Conservation (phyloP, 768 basidiomycete genomes). For the Tulasnella sp. region DNA sequence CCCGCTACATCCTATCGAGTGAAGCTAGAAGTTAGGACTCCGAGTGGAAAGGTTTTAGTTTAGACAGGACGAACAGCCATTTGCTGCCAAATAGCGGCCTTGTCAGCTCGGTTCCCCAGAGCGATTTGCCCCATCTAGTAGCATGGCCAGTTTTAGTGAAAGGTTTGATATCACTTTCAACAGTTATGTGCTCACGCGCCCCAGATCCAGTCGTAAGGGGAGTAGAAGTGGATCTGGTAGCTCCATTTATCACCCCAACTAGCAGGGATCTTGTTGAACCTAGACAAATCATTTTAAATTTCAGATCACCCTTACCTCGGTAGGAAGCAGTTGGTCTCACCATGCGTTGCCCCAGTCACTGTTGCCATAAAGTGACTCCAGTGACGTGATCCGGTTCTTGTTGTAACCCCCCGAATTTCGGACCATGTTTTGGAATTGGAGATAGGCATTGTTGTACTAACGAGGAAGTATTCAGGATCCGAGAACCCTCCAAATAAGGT, state of each 20-base stretch:
- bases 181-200: background rate
- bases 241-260: constrained; percentile 2
- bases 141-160: background rate
- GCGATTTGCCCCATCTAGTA: background rate
- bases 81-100: background rate
- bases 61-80: background rate
- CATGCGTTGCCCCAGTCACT: background rate
- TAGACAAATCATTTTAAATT: background rate
- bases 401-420: constrained; percentile 19
- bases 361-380: background rate
- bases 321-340: background rate
- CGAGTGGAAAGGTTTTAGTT: background rate
- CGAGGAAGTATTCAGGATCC: background rate
- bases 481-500: background rate
- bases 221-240: constrained; percentile 17
- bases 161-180: background rate
- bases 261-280: constrained; percentile 1
- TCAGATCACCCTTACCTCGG: background rate
- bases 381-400: constrained; percentile 8
- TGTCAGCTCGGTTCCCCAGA: constrained; percentile 5
- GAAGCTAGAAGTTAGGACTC: background rate
- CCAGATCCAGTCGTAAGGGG: background rate
- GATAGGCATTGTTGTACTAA: background rate
- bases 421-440: constrained; percentile 15
- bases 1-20: background rate